These are phyloP conservation scores for Globisporangium lucens DNA, from an alignment of 352 stramenopile species.

Conservation along the genomic window DNA sequence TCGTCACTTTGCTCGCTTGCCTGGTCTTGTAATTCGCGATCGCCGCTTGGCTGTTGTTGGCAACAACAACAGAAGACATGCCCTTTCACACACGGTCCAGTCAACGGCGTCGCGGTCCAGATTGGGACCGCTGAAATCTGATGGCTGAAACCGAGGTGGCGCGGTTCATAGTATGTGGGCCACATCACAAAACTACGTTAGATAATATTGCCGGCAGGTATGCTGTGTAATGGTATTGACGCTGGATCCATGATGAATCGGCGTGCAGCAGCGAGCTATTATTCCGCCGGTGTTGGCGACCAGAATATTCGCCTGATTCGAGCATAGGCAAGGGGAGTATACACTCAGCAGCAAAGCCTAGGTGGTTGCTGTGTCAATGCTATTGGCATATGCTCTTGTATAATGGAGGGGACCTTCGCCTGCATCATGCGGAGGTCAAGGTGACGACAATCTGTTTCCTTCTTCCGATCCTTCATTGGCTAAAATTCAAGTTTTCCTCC, in stretches of 20 bases:
- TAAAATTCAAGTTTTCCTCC: background rate
- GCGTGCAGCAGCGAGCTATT: background rate
- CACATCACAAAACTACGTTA: background rate
- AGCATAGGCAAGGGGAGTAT: background rate
- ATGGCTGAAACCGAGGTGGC: background rate
- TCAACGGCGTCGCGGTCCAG: conserved; percentile 6
- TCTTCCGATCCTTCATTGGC: background rate
- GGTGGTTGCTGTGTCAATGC: background rate
- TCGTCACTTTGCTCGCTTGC: background rate
- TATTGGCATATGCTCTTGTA: background rate
- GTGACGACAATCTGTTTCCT: background rate
- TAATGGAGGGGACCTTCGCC: background rate
- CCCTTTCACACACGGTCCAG: conserved; percentile 12
- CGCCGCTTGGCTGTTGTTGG: background rate
- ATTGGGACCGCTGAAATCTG: background rate
- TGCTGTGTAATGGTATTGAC: background rate
- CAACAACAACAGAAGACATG: background rate
- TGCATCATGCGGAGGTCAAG: background rate
- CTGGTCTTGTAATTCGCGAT: background rate
- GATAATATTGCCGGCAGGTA: background rate
- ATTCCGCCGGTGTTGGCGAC: background rate
- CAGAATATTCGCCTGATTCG: background rate
- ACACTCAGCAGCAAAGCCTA: background rate
- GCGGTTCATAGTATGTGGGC: background rate
- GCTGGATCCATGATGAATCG: background rate